Evolutionary conservation across 1,284 basidiomycete species (phyloP).

Genomic region (Gastroboletus turbinatus): DNA sequence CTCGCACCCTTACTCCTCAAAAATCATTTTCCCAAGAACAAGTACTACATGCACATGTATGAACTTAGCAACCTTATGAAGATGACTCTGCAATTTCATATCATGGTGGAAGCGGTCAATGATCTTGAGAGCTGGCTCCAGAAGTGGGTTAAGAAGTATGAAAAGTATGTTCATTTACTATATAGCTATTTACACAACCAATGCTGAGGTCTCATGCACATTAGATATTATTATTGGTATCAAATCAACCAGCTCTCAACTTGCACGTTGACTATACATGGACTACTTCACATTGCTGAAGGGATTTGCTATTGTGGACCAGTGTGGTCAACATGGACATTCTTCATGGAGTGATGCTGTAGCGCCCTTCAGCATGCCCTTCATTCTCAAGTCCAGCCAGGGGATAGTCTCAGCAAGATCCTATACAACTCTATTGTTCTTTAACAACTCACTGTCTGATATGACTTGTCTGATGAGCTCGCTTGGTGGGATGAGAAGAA

Average conservation of each 20-base stretch:
- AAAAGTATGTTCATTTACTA: not conserved
- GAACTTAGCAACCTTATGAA: conserved; percentile 9
- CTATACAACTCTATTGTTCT: rapidly evolving
- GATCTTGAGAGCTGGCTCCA: not conserved
- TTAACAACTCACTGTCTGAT: not conserved
- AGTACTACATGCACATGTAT: conserved; percentile 13
- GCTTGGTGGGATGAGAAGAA: not conserved
- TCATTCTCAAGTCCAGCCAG: not conserved
- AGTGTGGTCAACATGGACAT: not conserved
- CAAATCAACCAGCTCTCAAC: not conserved
- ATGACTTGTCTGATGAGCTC: not conserved
- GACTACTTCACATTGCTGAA: not conserved
- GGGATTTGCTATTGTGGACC: not conserved
- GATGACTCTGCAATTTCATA: not conserved
- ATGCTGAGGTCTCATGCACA: no score
- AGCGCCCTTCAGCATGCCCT: not conserved
- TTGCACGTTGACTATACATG: not conserved
- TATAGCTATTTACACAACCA: no score
- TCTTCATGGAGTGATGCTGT: not conserved
- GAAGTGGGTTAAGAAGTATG: not conserved
- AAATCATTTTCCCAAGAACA: conserved; percentile 1
- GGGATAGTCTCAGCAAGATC: not conserved
- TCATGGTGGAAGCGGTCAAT: not conserved
- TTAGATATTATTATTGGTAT: not conserved
- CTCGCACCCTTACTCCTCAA: conserved; percentile 4